These are phyloP conservation scores for Litsea cubeba DNA, from an alignment of 164 flowering plant genomes.

Conservation along the genomic window DNA sequence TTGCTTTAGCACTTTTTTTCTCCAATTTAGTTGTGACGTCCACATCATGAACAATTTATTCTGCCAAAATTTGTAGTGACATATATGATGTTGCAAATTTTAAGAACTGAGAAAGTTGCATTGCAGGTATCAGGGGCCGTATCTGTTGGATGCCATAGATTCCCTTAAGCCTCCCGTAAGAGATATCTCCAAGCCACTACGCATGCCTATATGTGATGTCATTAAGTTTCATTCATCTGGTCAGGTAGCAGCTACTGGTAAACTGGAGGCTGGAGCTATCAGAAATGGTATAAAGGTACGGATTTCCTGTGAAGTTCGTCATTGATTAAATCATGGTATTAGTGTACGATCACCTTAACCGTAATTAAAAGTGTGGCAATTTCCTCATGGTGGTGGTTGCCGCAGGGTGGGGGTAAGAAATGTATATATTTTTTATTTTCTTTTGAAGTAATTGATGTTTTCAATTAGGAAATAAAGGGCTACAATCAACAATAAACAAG, in stretches of 20 bases:
- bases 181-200: constrained; percentile 70
- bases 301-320: background rate
- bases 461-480: too few relatives aligned
- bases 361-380: too few relatives aligned
- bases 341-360: background rate
- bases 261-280: constrained; percentile 90
- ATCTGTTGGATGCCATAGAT: constrained; percentile 80
- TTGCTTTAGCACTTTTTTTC: too few relatives aligned
- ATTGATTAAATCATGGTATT: background rate
- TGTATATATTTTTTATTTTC: too few relatives aligned
- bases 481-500: too few relatives aligned
- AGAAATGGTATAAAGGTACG: constrained; percentile 75
- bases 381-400: background rate
- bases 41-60: too few relatives aligned
- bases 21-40: too few relatives aligned
- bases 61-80: too few relatives aligned
- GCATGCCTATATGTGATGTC: constrained; percentile 94
- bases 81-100: background rate
- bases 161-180: constrained; percentile 69
- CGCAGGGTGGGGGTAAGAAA: too few relatives aligned
- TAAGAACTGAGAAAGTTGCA: background rate
- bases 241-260: constrained; percentile 78
- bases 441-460: too few relatives aligned
- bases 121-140: constrained; percentile 84
- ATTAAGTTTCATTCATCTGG: constrained; percentile 51